These are phyloP conservation scores for Apophysomyces ossiformis DNA, from an alignment of 371 early-diverging fungal genomes.

Conservation along the genomic window DNA sequence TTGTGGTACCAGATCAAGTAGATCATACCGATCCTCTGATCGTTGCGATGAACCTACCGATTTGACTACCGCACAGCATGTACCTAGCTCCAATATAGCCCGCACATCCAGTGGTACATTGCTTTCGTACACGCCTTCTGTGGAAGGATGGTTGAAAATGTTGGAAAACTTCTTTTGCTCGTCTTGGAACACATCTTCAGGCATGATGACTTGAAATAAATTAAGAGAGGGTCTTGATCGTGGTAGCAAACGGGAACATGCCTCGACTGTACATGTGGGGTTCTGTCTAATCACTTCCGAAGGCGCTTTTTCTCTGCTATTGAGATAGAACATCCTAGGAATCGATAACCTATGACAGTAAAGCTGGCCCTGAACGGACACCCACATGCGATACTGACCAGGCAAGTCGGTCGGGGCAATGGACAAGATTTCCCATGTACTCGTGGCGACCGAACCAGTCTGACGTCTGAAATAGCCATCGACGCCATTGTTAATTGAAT, in stretches of 20 bases:
- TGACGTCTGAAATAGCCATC: conserved; percentile 59
- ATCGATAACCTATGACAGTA: conserved; percentile 74
- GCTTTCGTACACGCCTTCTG: conserved; percentile 94
- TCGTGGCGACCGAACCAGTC: conserved; percentile 56
- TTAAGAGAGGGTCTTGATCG: conserved; percentile 65
- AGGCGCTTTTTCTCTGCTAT: conserved; percentile 69
- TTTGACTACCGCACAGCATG: conserved; percentile 51
- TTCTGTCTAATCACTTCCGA: conserved; percentile 24
- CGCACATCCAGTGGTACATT: conserved; percentile 80
- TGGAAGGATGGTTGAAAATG: conserved; percentile 86
- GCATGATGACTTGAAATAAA: conserved; percentile 82
- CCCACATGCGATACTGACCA: conserved; percentile 89
- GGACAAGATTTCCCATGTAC: conserved; percentile 86
- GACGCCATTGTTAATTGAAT: conserved; percentile 18
- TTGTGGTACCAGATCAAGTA: conserved; percentile 59
- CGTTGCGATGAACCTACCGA: conserved; percentile 37
- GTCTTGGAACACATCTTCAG: conserved; percentile 75
- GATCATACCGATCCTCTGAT: conserved; percentile 46
- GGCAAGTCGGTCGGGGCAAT: conserved; percentile 81
- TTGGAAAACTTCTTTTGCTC: conserved; percentile 73
- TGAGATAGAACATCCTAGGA: conserved; percentile 87
- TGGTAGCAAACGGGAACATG: conserved; percentile 64
- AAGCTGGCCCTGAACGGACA: conserved; percentile 71
- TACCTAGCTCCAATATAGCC: conserved; percentile 79
- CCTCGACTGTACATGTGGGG: conserved; percentile 33